These are phyloP conservation scores for Mycosphaerella arachidis DNA, from an alignment of 2,329 filamentous ascomycete genomes.

Conservation along the genomic window DNA sequence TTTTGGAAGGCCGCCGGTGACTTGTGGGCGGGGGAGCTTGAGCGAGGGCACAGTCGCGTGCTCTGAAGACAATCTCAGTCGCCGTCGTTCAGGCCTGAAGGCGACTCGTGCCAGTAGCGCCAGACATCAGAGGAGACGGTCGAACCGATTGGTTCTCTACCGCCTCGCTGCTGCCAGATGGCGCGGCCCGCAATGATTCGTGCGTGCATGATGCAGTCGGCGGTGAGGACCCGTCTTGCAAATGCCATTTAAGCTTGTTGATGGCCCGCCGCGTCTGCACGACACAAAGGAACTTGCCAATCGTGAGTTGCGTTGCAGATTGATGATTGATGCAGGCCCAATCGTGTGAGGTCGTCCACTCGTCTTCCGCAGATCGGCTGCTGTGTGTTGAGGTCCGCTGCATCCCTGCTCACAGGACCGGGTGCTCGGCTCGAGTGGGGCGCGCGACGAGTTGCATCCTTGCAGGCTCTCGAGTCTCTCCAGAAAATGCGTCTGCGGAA, in stretches of 20 bases:
- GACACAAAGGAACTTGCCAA: slow-evolving; percentile 1
- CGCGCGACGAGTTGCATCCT: not conserved
- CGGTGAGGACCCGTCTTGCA: slow-evolving; percentile 1
- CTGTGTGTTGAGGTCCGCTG: not conserved
- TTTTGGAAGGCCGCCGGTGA: not conserved
- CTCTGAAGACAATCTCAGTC: not conserved
- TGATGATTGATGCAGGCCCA: not conserved
- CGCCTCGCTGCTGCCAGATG: not conserved
- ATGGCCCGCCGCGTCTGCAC: not conserved
- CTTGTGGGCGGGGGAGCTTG: not conserved
- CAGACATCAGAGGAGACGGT: not conserved
- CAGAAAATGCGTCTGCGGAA: no score
- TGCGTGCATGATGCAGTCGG: not conserved
- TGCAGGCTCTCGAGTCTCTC: not conserved
- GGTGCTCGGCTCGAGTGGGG: slow-evolving; percentile 4
- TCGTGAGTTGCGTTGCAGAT: slow-evolving; percentile 8
- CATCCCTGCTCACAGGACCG: not conserved
- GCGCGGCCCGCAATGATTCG: not conserved
- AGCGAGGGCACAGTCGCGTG: slow-evolving; percentile 1
- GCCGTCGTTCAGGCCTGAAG: not conserved
- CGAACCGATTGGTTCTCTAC: not conserved
- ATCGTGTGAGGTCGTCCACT: slow-evolving; percentile 1
- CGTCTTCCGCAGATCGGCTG: not conserved
- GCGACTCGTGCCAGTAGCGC: slow-evolving; percentile 1
- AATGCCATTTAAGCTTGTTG: slow-evolving; percentile 1